These are phyloP conservation scores for Trifolium repens DNA, from an alignment of 306 rosid genomes.

Conservation along the genomic window DNA sequence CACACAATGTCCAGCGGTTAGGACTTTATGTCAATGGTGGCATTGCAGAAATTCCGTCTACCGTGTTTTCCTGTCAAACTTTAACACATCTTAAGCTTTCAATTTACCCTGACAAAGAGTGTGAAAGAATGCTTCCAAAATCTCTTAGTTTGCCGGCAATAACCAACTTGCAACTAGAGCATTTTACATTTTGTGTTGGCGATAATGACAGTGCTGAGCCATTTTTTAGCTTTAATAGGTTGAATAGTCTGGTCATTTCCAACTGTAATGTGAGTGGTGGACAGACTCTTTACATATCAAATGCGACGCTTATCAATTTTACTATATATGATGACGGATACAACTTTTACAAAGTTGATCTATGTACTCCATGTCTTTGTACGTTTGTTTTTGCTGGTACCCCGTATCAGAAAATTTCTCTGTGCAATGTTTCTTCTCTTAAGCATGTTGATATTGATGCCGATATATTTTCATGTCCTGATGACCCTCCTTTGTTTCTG, in stretches of 20 bases:
- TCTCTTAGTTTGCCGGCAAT: not conserved
- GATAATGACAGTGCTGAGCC: not conserved
- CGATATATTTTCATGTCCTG: too few species aligned
- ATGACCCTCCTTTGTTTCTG: not conserved
- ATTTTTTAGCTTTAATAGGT: not conserved
- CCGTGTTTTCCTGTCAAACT: constrained; percentile 7
- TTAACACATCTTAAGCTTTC: not conserved
- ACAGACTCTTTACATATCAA: constrained; percentile 9
- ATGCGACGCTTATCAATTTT: not conserved
- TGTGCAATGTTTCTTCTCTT: not conserved
- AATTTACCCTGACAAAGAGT: too few species aligned
- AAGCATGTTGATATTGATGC: not conserved
- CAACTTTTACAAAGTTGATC: not conserved
- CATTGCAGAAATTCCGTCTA: not conserved
- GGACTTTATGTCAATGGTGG: not conserved
- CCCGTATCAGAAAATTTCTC: not conserved
- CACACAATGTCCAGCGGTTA: constrained; percentile 22
- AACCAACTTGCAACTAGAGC: not conserved
- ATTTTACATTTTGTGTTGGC: not conserved
- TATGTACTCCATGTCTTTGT: not conserved
- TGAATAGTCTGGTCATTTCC: not conserved
- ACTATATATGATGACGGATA: not conserved
- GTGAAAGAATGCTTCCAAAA: not conserved
- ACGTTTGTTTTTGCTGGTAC: not conserved
- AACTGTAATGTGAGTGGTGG: not conserved